Evolutionary conservation across 352 stramenopile genomes (phyloP), one percentile per base, ranked within the genome.

Genomic region (Pythium monospermum): DNA sequence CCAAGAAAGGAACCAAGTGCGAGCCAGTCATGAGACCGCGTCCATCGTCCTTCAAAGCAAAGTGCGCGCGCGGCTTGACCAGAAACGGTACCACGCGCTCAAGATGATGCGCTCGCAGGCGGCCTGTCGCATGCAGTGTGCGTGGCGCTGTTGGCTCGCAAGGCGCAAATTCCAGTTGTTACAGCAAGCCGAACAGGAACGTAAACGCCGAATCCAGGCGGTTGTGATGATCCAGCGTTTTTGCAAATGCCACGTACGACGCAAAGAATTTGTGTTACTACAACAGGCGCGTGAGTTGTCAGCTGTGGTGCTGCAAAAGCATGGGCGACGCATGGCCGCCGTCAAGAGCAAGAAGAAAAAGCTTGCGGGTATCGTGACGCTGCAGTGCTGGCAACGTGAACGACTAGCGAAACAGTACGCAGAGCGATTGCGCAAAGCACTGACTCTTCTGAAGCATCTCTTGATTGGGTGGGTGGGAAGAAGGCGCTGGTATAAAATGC

Each of bases 31-130:
- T 1, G 50, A 75, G 13, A 53, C 69, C 19, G 78, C 78, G 0
- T 90, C 78, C 0, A 78, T 85, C 21, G 58, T 85, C 0, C 48
- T 90, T 15, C 78, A 90, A 40, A 85, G 71, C 15, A 80, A 62
- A 40, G 53, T 86, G 15, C 67, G 76, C 1, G 62, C 68, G 4
- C 54, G 73, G 3, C 49, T 90, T 6, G 73, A 90, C 51, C 72
- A 82, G 16, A 83, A 78, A 26, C 67, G 66, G 4, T 90, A 70
- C 30, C 76, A 87, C n/a, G 73, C 71, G 0, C 38, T 71, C 12
- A 83, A 78, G 50, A 37, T 86, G 22, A 51, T 69, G 23, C 71
- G 78, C 2, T 22, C 27, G 12, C 67, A 65, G 23, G 72, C 74
- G 19, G 74, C 59, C 0, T 49, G 64, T 6, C 57, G 59, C 0